phyloP scores from a whole-genome alignment of 2,329 filamentous ascomycete genomes.

The Xylariaceae sp. region DNA sequence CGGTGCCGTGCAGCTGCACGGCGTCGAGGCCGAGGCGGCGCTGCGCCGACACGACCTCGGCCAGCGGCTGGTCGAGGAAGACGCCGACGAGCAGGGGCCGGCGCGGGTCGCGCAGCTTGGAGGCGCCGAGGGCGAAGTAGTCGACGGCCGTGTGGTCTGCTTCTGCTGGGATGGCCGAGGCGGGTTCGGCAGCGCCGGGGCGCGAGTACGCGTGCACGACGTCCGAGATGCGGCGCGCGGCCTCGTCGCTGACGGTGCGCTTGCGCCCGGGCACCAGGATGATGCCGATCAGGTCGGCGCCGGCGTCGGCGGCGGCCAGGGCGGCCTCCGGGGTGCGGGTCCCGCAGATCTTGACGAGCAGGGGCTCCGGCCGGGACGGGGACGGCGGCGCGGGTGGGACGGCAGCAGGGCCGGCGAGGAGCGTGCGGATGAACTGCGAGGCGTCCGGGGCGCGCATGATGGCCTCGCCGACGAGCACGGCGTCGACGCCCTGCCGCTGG shows the following conservation, averaged over 20 bases:
- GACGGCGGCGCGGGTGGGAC: slow-evolving; percentile 23
- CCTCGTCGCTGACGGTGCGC: slow-evolving; percentile 71
- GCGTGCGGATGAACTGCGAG: slow-evolving; percentile 70
- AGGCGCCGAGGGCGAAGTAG: slow-evolving; percentile 59
- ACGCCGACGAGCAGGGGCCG: slow-evolving; percentile 81
- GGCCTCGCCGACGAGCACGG: slow-evolving; percentile 89
- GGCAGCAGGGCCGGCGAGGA: slow-evolving; percentile 56
- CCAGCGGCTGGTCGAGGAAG: slow-evolving; percentile 83
- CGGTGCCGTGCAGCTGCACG: slow-evolving; percentile 86
- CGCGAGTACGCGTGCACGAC: slow-evolving; percentile 55
- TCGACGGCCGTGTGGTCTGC: slow-evolving; percentile 35
- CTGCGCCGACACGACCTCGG: slow-evolving; percentile 73
- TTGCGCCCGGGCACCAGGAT: slow-evolving; percentile 78
- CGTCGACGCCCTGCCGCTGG: slow-evolving; percentile 81
- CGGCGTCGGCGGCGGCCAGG: slow-evolving; percentile 69
- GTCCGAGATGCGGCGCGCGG: slow-evolving; percentile 72
- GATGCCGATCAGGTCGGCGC: slow-evolving; percentile 88
- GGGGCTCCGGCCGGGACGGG: slow-evolving; percentile 29
- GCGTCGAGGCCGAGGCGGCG: slow-evolving; percentile 71
- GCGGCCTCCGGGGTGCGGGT: slow-evolving; percentile 79
- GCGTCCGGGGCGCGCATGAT: slow-evolving; percentile 89
- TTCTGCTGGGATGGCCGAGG: slow-evolving; percentile 16
- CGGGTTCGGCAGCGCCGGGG: slow-evolving; percentile 25
- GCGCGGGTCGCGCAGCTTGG: slow-evolving; percentile 33
- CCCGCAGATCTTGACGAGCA: slow-evolving; percentile 91